Evolutionary conservation across 2,329 filamentous ascomycete genomes (phyloP), one percentile per base, ranked within the genome.

Genomic region (Beauveria rudraprayagi): DNA sequence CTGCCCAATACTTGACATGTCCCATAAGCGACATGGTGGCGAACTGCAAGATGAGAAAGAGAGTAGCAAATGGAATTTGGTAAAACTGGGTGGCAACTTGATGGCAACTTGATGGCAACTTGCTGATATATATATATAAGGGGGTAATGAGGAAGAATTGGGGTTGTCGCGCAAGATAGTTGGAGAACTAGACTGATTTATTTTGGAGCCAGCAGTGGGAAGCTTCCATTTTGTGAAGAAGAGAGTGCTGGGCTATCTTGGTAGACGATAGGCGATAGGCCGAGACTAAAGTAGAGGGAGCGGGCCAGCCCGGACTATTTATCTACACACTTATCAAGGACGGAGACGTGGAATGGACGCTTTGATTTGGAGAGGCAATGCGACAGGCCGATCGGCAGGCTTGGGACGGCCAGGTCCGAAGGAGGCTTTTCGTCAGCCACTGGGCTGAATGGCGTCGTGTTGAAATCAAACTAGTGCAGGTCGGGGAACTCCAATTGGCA

Each of bases 1-100:
- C 73, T 60, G 74, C 73, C 72, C 78, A 77, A 63, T 72, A 71
- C 65, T 75, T 74, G 56, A 78, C 74, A 62, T 72, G 68, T 53
- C 72, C 70, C 65, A 70, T 67, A 56, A 58, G 22, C 47, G 28
- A 65, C 52, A 22, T 61, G 60, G 43, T 51, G 40, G 26, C 34
- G 43, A 34, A 17, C 41, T 56, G 41, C 40, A 11, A 26, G n/a
- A 22, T 19, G 43, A 10, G 41, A n/a, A 37, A 26, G 22, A 19
- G 19, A 50, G n/a, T 16, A 34, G 16, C 24, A 46, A 17, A 19
- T 40, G 41, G n/a, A 48, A 37, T 8, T 16, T 19, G 48, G 9
- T 9, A 46, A 52, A 40, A 30, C 16, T 24, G 44, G 41, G 19
- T n/a, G 40, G 24, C 26, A 37, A 26, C 9, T 46, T 1, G 40